phyloP scores from a whole-genome alignment of 176 grass and related monocot genomes.

The Hsuehochloa calcarea region DNA sequence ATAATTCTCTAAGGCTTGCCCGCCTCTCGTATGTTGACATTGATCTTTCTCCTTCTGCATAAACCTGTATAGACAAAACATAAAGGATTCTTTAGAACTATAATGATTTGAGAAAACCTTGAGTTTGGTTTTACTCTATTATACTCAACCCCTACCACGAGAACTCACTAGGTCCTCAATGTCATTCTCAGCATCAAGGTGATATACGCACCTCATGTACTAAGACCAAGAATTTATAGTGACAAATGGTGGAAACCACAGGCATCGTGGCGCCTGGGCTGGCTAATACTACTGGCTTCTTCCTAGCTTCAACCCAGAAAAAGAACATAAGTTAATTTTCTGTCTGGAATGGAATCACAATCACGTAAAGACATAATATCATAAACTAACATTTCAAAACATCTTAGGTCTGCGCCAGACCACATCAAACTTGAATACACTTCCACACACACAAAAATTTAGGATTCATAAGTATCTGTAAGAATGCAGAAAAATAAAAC shows the following conservation, averaged over 20 bases:
- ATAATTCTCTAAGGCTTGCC: too few species aligned
- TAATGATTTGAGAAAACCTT: too few species aligned
- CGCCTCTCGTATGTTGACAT: too few species aligned
- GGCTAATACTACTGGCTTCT: not conserved
- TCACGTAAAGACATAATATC: not conserved
- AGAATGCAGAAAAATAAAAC: not conserved
- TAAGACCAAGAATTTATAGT: not conserved
- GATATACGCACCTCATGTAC: constrained; percentile 24
- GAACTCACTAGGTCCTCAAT: too few species aligned
- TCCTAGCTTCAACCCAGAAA: not conserved
- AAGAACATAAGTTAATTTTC: not conserved
- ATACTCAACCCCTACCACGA: too few species aligned
- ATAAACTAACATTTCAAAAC: not conserved
- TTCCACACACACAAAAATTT: not conserved
- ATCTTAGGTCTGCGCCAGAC: not conserved
- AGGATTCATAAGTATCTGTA: not conserved
- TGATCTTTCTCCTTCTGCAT: too few species aligned
- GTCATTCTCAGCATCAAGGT: too few species aligned
- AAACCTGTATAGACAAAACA: too few species aligned
- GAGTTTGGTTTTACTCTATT: too few species aligned
- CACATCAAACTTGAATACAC: not conserved
- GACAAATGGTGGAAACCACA: constrained; percentile 21
- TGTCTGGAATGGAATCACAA: not conserved
- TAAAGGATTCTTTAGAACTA: too few species aligned
- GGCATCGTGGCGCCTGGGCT: not conserved